Percentiles rank a stretch among this genome's conserved stretches.
Evolutionary conservation across 345 rosid species (phyloP).

Genomic region (Murraya koenigii): DNA sequence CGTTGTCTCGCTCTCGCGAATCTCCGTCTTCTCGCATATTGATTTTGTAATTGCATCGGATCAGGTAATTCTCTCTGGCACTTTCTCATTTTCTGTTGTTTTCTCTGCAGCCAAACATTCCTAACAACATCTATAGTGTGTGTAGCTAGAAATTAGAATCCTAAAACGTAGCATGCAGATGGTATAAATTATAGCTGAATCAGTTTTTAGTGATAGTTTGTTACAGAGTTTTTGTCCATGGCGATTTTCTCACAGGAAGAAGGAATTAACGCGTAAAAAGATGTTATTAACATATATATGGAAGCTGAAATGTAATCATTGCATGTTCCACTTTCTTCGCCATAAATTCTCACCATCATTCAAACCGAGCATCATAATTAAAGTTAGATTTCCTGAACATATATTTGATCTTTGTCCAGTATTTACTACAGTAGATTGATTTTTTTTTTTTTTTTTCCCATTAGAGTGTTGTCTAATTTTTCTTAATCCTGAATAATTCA

Average conservation of each 20-base stretch:
- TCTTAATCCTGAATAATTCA: not conserved
- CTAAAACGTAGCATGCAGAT: no score
- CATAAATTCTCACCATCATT: not conserved
- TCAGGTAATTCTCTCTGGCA: constrained; percentile 10
- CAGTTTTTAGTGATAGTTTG: not conserved
- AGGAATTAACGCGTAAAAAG: no score
- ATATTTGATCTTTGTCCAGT: not conserved
- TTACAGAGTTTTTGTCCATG: not conserved
- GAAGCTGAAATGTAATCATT: not conserved
- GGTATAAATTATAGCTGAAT: no score
- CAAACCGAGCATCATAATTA: not conserved
- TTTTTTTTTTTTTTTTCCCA: no score
- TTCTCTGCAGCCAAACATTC: not conserved
- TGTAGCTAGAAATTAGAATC: no score
- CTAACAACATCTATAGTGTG: not conserved
- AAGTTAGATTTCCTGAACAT: not conserved
- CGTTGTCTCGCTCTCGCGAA: not conserved
- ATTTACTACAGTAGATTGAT: not conserved
- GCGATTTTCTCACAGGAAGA: not conserved
- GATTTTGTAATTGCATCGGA: not conserved
- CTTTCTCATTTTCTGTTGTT: constrained; percentile 1
- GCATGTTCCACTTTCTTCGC: not conserved
- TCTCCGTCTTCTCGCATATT: not conserved
- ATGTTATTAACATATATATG: not conserved
- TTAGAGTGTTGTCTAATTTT: not conserved